These are phyloP conservation scores for Apiosordaria backusii DNA, from an alignment of 495 filamentous ascomycete genomes.

Conservation along the genomic window DNA sequence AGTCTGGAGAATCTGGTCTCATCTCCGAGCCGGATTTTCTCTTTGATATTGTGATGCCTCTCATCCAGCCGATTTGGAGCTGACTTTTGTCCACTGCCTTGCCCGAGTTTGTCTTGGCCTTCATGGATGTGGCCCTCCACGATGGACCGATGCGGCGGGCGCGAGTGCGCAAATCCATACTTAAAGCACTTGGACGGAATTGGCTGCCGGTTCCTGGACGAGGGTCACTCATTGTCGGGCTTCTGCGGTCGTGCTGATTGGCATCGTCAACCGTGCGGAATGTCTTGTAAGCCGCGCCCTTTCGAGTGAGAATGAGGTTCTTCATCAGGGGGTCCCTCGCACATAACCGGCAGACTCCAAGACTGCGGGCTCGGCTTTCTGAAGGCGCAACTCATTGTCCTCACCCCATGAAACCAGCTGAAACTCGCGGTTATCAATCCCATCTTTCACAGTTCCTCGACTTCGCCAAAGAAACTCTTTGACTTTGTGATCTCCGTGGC, in stretches of 20 bases:
- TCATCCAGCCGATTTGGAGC: conserved; percentile 84
- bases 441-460: conserved; percentile 66
- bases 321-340: conserved; percentile 61
- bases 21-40: conserved; percentile 39
- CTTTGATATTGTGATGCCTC: conserved; percentile 78
- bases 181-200: conserved; percentile 41
- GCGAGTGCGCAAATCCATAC: conserved; percentile 43
- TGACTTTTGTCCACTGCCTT: conserved; percentile 58
- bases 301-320: conserved; percentile 70
- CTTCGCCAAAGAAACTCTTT: conserved; percentile 93
- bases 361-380: conserved; percentile 62
- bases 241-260: conserved; percentile 40
- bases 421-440: conserved; percentile 84
- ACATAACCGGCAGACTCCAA: conserved; percentile 72
- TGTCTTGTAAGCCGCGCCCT: conserved; percentile 80
- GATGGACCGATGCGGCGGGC: conserved; percentile 36
- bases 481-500: conserved; percentile 75
- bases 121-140: conserved; percentile 59
- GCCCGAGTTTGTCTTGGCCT: conserved; percentile 52
- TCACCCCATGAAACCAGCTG: conserved; percentile 92
- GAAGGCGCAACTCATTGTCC: conserved; percentile 77
- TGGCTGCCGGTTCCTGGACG: conserved; percentile 41
- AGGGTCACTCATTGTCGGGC: conserved; percentile 50
- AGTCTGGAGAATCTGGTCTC: conserved; percentile 39
- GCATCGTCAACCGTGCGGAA: conserved; percentile 64